A percentile compares a stretch with the other conserved stretches of the same genome.
These are phyloP conservation scores for Bruguiera sexangula DNA, from an alignment of 345 rosid genomes.

Conservation along the genomic window DNA sequence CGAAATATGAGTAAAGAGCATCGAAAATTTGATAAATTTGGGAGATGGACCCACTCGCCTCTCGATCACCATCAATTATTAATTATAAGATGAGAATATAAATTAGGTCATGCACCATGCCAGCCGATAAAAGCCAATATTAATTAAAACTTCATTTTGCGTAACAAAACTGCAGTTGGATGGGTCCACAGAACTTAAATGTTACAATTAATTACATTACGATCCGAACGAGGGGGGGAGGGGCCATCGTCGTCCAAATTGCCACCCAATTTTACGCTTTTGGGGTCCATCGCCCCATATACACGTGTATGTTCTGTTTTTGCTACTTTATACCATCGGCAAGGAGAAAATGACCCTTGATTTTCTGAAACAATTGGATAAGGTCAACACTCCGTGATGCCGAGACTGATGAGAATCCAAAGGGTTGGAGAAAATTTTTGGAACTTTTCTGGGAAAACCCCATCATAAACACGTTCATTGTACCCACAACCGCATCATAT, in stretches of 20 bases:
- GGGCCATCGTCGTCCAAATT: background rate
- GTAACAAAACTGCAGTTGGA: conserved; percentile 4
- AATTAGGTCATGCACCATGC: conserved; percentile 14
- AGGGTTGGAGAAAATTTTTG: background rate
- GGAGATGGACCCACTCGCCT: conserved; percentile 16
- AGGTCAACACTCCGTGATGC: too few species aligned
- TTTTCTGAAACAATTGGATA: background rate
- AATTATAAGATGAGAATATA: conserved; percentile 2
- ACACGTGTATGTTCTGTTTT: background rate
- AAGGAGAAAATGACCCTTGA: conserved; percentile 29
- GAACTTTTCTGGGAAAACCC: conserved; percentile 21
- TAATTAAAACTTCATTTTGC: background rate
- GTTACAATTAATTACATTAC: too few species aligned
- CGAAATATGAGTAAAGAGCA: background rate
- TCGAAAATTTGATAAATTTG: background rate
- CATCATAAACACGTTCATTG: conserved; percentile 12
- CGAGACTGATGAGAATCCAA: conserved; percentile 4
- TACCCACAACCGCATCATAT: background rate
- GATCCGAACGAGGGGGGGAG: too few species aligned
- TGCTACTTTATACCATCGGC: background rate
- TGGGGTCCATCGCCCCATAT: conserved; percentile 2
- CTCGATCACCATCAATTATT: conserved; percentile 6
- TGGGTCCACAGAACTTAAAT: conserved; percentile 15
- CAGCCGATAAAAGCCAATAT: background rate
- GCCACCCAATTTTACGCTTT: background rate